These are phyloP conservation scores for Cercospora citrullina DNA, from an alignment of 2,329 filamentous ascomycete genomes.

Conservation along the genomic window DNA sequence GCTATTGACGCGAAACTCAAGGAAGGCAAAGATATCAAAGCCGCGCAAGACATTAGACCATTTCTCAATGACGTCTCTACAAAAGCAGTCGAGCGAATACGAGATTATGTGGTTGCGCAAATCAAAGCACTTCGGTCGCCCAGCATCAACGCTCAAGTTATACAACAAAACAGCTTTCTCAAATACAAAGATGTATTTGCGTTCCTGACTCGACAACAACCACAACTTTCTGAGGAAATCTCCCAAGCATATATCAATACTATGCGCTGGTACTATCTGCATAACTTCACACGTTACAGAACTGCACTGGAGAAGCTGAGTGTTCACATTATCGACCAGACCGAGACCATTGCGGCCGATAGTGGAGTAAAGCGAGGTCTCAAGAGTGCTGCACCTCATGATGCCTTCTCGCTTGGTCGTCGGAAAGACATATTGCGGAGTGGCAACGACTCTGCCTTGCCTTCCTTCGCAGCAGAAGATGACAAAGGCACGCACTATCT, in stretches of 20 bases:
- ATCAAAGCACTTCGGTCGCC: conserved; percentile 92
- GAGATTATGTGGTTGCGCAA: conserved; percentile 90
- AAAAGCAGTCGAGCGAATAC: conserved; percentile 89
- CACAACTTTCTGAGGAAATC: conserved; percentile 84
- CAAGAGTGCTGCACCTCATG: conserved; percentile 54
- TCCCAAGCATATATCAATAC: conserved; percentile 94
- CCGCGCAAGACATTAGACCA: conserved; percentile 78
- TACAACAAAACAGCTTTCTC: conserved; percentile 89
- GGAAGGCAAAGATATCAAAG: conserved; percentile 66
- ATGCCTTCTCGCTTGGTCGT: conserved; percentile 85
- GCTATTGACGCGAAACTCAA: conserved; percentile 68
- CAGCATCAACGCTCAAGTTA: conserved; percentile 94
- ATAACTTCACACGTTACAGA: conserved; percentile 86
- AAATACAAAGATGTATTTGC: conserved; percentile 84
- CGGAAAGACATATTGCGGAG: conserved; percentile 79
- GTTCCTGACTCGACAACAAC: conserved; percentile 80
- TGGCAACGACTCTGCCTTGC: conserved; percentile 71
- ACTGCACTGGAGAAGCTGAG: conserved; percentile 81
- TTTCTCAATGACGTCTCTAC: conserved; percentile 79
- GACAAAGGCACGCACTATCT: conserved; percentile 82
- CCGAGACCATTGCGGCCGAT: conserved; percentile 72
- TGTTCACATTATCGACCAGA: conserved; percentile 77
- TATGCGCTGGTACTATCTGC: conserved; percentile 97
- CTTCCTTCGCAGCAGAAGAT: conserved; percentile 89
- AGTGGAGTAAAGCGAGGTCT: conserved; percentile 47